A percentile compares a stretch with the other conserved stretches of the same genome.
Evolutionary conservation across 2,329 filamentous ascomycete genomes (phyloP).

Genomic region (Colletotrichum tofieldiae): DNA sequence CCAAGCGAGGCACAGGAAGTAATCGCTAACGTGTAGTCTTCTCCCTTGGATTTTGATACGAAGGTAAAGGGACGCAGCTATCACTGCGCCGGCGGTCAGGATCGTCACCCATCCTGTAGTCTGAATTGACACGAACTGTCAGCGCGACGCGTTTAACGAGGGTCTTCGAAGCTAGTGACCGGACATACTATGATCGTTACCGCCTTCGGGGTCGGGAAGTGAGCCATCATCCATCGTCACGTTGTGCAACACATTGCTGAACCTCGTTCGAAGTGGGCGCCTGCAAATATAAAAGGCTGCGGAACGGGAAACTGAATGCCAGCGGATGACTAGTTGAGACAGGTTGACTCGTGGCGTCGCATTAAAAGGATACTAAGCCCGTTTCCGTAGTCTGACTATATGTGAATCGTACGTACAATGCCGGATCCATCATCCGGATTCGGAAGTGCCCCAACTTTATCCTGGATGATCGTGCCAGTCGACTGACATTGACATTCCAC

Average conservation of each 20-base stretch:
- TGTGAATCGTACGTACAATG: conserved; percentile 10
- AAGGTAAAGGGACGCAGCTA: conserved; percentile 36
- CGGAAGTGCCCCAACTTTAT: conserved; percentile 16
- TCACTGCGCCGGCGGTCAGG: conserved; percentile 35
- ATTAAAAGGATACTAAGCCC: conserved; percentile 14
- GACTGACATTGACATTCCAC: background rate
- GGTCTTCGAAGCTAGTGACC: background rate
- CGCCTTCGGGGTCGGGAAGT: conserved; percentile 39
- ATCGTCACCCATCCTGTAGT: conserved; percentile 39
- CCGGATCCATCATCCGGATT: conserved; percentile 39
- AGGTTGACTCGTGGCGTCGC: conserved; percentile 22
- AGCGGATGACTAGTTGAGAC: conserved; percentile 24
- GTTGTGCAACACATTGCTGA: background rate
- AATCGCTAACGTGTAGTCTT: conserved; percentile 26
- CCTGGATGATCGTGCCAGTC: conserved; percentile 11
- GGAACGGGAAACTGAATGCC: conserved; percentile 19
- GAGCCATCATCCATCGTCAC: conserved; percentile 42
- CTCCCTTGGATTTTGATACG: conserved; percentile 39
- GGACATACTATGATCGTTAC: conserved; percentile 41
- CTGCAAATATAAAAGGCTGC: conserved; percentile 19
- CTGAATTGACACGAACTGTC: conserved; percentile 12
- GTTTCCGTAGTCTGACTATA: conserved; percentile 22
- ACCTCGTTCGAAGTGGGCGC: background rate
- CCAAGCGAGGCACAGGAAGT: conserved; percentile 38
- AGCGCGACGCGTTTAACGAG: background rate